Evolutionary conservation across 352 stramenopile species (phyloP), one percentile per base, ranked within the genome.

Genomic region (Phytopythium helicoides): DNA sequence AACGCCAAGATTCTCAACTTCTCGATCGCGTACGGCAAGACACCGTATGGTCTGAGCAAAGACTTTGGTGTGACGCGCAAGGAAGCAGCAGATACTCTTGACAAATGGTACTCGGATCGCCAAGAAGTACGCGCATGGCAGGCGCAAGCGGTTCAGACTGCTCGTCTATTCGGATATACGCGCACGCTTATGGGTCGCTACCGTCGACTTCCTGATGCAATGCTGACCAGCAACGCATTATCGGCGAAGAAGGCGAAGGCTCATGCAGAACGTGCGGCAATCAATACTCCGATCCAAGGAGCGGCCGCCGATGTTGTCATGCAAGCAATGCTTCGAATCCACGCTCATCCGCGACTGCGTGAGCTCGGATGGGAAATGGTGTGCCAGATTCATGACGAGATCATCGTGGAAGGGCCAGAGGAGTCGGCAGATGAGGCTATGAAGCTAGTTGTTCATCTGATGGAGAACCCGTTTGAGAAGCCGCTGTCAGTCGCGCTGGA

Each of bases 1-100:
- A 98, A 99, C 53, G 97, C 97, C 12, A 99, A 99, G 64, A 98
- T 98, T 18, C 79, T 99, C 18, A 99, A 99, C 66, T 99, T 99
- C 60, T 99, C 94, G 14, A 99, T 99, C 59, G 97, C 98, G 7
- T 99, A 99, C 66, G 98, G 98, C 21, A 99, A 99, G 71, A 99
- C 97, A 16, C 92, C 96, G 2, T 96, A 97, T 60, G 97, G 97
- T 2, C 60, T 99, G 22, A 97, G 88, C 22, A 96, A 98, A 39
- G 77, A 94, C 42, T 94, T 92, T 40, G 83, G 82, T 39, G 84
- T 96, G 16, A 81, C 68, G 19, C 69, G 80, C 2, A 88, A 91
- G 58, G 86, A 94, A 44, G 87, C 85, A 16, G 62, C 81, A 0
- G 73, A 89, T 5, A 96, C 82, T 15, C 48, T 99, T 0, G 80